Evolutionary conservation across 2,329 filamentous ascomycete genomes (phyloP), one percentile per base, ranked within the genome.

Genomic region (Neofusicoccum ribis): DNA sequence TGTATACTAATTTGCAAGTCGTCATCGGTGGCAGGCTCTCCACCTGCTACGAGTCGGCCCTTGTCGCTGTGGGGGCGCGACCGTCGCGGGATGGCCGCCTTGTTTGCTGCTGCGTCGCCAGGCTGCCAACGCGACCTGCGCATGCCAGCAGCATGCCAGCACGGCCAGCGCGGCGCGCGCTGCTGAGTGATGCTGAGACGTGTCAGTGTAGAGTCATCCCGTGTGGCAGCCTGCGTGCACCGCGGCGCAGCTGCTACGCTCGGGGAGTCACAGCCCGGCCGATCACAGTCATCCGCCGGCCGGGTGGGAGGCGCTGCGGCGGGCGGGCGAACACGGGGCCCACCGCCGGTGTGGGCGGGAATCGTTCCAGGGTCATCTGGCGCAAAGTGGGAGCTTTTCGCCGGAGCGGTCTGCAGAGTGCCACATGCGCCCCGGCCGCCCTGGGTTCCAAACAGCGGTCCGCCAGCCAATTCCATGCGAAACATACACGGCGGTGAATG

Each of bases 171-270:
- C 9, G 46, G n/a, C 17, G 12, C 12, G 46, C 46, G 46, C 17
- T 54, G 50, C 50, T 52, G 50, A 52, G 50, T 37, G 50, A 37
- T 23, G 31, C 31, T 52, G 41, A 60, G 56, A 60, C 56, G 56
- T 60, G 56, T 34, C 56, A 37, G 34, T 43, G 20, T n/a, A 37
- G 56, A 43, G 3, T 41, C 51, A 43, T 39, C 41, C 8, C 14
- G 20, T 8, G 46, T 49, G 46, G 46, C 46, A 23, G 46, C 46
- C 46, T 49, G 39, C 27, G 27, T 7, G 27, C 27, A 31, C 27
- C 27, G 27, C 27, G 12, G 46, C 17, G 46, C 46, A 12, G 17
- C 46, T 44, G 43, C n/a, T 44, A 44, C 43, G 14, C 8, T 49
- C 15, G 50, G 37, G 15, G 50, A 52, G 50, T 52, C 50, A 52